Evolutionary conservation across 306 rosid genomes (phyloP).

Genomic region (Dryas alaskensis): DNA sequence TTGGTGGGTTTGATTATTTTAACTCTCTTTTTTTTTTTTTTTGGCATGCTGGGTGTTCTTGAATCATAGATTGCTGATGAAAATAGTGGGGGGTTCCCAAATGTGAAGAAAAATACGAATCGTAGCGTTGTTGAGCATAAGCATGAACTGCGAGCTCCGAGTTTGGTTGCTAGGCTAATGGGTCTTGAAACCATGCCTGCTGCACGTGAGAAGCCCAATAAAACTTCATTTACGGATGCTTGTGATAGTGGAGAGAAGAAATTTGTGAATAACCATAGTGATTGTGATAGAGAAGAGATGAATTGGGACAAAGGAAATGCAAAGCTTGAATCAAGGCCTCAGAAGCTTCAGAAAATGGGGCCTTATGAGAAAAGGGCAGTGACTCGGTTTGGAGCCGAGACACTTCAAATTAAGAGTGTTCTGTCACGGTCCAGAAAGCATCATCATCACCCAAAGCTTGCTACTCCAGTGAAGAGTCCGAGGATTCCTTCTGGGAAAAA

Average conservation of each 20-base stretch:
- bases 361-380: slow-evolving; percentile 52
- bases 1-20: neutral
- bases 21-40: slow-evolving; percentile 16
- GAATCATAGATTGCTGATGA: slow-evolving; percentile 77
- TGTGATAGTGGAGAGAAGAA: slow-evolving; percentile 34
- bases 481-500: slow-evolving; percentile 51
- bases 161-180: slow-evolving; percentile 88
- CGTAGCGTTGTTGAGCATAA: slow-evolving; percentile 40
- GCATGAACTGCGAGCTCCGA: slow-evolving; percentile 63
- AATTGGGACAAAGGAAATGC: slow-evolving; percentile 47
- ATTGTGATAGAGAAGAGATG: slow-evolving; percentile 35
- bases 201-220: slow-evolving; percentile 50
- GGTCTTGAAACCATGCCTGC: slow-evolving; percentile 83
- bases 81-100: slow-evolving; percentile 77
- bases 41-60: slow-evolving; percentile 17
- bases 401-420: slow-evolving; percentile 71
- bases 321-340: slow-evolving; percentile 76
- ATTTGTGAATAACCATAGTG: slow-evolving; percentile 21
- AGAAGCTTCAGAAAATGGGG: slow-evolving; percentile 73
- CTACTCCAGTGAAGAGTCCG: slow-evolving; percentile 64
- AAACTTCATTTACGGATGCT: slow-evolving; percentile 39
- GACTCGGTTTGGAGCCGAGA: slow-evolving; percentile 71
- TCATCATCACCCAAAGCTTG: slow-evolving; percentile 54
- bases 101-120: slow-evolving; percentile 50
- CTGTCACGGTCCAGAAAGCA: slow-evolving; percentile 59